Evolutionary conservation across 768 basidiomycete species (phyloP).

Genomic region (Rhodotorula taiwanensis): DNA sequence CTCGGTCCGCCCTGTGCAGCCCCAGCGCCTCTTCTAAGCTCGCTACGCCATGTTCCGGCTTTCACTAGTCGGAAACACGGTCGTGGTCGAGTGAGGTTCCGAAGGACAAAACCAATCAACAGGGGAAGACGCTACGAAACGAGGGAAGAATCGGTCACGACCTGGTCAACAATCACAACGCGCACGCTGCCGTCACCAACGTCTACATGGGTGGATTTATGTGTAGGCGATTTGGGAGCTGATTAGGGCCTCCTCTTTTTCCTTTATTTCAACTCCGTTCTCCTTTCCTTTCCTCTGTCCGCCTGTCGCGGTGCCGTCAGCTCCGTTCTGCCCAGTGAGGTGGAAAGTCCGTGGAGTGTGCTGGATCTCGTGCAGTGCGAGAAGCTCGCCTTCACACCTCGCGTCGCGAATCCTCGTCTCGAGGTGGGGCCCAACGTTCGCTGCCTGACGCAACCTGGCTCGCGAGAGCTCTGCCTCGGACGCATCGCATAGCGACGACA

Average conservation of each 20-base stretch:
- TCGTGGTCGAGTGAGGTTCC: constrained; percentile 1
- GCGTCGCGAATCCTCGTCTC: neutral
- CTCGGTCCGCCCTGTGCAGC: neutral
- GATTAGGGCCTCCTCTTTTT: neutral
- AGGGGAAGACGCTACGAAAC: neutral
- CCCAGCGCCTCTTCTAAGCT: constrained; percentile 21
- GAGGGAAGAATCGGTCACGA: neutral
- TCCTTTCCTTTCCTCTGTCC: neutral
- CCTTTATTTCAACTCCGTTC: neutral
- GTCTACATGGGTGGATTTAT: neutral
- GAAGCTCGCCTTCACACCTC: too few species aligned
- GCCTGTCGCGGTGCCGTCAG: too few species aligned
- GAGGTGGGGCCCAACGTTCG: too few species aligned
- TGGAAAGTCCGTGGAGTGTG: too few species aligned
- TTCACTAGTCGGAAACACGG: neutral
- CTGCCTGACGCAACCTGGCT: too few species aligned
- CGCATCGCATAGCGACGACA: too few species aligned
- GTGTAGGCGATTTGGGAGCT: constrained; percentile 18
- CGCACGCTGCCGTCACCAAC: constrained; percentile 25
- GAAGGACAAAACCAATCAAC: neutral
- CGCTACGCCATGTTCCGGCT: neutral
- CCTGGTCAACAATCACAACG: constrained; percentile 1
- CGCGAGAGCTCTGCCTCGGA: too few species aligned
- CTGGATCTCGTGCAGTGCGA: too few species aligned
- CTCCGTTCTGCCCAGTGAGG: too few species aligned